phyloP scores from a whole-genome alignment of 129 eudicot genomes.

The Glebionis coronaria region DNA sequence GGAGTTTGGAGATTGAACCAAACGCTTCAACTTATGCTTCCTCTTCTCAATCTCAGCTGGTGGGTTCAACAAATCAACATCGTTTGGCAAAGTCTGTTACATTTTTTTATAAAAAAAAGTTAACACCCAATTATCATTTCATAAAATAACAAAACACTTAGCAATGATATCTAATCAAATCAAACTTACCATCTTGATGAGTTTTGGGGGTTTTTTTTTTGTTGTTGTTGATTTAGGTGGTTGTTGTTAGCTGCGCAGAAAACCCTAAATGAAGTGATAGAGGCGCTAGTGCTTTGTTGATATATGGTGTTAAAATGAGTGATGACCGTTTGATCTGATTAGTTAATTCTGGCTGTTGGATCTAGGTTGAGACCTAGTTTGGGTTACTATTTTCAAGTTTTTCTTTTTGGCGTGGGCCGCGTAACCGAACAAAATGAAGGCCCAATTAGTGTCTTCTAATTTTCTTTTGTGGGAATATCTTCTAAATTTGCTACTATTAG shows the following conservation, averaged over 20 bases:
- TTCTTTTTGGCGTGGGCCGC: background rate
- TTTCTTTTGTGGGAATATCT: too few relatives aligned
- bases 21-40: constrained; percentile 70
- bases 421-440: too few relatives aligned
- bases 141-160: too few relatives aligned
- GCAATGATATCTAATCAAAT: background rate
- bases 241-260: background rate
- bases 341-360: background rate
- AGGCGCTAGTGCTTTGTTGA: background rate
- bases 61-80: constrained; percentile 55
- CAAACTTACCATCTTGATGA: background rate
- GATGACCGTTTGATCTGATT: background rate
- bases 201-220: background rate
- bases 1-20: constrained; percentile 54
- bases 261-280: background rate
- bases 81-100: constrained; percentile 34
- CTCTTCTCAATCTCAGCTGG: constrained; percentile 64
- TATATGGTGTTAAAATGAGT: background rate
- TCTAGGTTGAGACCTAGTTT: background rate
- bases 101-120: too few relatives aligned
- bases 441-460: too few relatives aligned
- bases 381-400: background rate
- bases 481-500: too few relatives aligned
- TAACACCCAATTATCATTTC: too few relatives aligned
- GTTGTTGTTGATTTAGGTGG: too few relatives aligned